Base-by-base conservation (phyloP, 176 grass and related monocot species). In the Oryza meyeriana region DNA sequence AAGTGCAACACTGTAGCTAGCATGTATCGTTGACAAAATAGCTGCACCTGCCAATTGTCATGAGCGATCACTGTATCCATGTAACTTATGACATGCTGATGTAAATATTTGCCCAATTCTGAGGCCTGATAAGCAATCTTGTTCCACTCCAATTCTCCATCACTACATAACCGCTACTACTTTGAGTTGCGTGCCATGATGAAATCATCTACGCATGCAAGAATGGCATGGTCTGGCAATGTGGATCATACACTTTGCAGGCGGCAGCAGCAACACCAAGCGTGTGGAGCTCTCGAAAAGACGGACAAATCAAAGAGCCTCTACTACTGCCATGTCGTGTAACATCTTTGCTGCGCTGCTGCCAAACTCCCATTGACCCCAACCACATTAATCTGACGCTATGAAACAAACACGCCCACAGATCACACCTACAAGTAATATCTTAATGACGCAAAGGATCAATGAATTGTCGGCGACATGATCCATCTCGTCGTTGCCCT, bases 181-280 rank as follows among this genome's bases (percentile, higher is more conserved):
- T 89, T 89, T 85, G 64, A 64, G 71, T 76, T 76, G 87, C 64
- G 71, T 89, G 71, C 58, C 70, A 36, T 41, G n/a, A 2, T 6
- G 3, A 55, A 58, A 33, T n/a, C 10, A 28, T 20, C 20, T 25
- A 38, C 45, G 16, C 45, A 48, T 1, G 47, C 28, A 44, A 69
- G 47, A 67, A 74, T 2, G 38, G 38, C 17, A 34, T 22, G 13
- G 0, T 48, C 16, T 61, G 69, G 36, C 9, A 38, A 45, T 33
- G n/a, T 76, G 24, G 31, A 55, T 32, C 11, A 0, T 16, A 12
- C 32, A 10, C 40, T 22, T 1, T 3, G 17, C 4, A 30, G 4
- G 10, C 10, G 11, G 12, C 24, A 31, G 24, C 36, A 28, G 69
- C 52, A 84, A 8, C 32, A 27, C 20, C 64, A 81, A 77, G 27